Conservation (phyloP, 352 stramenopile species). For the Phytophthora agathidicida region DNA sequence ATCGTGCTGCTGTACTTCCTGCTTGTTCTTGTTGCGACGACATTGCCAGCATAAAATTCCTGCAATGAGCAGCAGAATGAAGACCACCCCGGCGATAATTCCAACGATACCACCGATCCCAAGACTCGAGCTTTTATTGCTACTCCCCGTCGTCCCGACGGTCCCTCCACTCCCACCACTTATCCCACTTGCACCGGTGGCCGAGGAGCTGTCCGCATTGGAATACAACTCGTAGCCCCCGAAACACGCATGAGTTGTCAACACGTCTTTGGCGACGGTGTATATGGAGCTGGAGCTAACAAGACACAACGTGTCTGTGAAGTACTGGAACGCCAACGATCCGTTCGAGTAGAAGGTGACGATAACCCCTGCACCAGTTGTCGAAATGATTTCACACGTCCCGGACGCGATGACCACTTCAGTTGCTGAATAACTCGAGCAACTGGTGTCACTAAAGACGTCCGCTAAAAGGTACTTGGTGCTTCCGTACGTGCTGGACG, state of each 20-base stretch:
- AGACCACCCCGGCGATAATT: conserved; percentile 18
- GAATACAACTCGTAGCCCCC: conserved; percentile 31
- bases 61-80: conserved; percentile 19
- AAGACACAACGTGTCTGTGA: conserved; percentile 16
- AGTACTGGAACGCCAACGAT: conserved; percentile 23
- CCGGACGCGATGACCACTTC: conserved; percentile 21
- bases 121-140: conserved; percentile 8
- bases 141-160: not conserved
- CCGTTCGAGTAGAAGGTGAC: conserved; percentile 27
- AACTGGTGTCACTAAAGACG: conserved; percentile 20
- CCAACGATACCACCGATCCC: conserved; percentile 22
- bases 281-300: conserved; percentile 16
- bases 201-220: conserved; percentile 19
- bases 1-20: conserved; percentile 10
- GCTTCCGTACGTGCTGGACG: conserved; percentile 20
- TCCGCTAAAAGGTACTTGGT: conserved; percentile 33
- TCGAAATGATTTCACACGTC: conserved; percentile 19
- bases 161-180: not conserved
- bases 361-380: conserved; percentile 14
- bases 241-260: conserved; percentile 29
- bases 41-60: conserved; percentile 24
- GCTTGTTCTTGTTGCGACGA: conserved; percentile 10
- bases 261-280: conserved; percentile 21
- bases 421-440: conserved; percentile 17
- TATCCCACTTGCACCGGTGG: conserved; percentile 1